phyloP scores from a whole-genome alignment of 345 rosid genomes.

The Arabidopsis suecica region DNA sequence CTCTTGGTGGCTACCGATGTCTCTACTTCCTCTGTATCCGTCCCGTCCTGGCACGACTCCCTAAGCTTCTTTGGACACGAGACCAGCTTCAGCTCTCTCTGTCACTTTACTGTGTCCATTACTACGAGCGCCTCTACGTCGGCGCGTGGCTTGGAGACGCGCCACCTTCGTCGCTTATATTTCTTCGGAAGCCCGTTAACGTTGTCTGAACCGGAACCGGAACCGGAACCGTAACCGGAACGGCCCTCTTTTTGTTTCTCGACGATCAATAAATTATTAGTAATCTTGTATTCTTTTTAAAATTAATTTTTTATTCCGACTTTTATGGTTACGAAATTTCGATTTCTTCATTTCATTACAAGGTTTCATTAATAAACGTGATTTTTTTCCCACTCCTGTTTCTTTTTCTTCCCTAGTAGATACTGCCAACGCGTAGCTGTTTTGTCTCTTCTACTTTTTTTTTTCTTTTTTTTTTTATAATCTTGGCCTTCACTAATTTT shows the following conservation, averaged over 20 bases:
- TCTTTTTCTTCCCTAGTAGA: constrained; percentile 16
- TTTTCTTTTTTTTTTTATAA: not conserved
- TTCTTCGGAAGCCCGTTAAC: constrained; percentile 86
- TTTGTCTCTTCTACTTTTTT: constrained; percentile 39
- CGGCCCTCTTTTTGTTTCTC: not conserved
- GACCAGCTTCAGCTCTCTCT: constrained; percentile 88
- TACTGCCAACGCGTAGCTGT: constrained; percentile 34
- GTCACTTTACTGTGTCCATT: constrained; percentile 82
- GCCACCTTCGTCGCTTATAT: constrained; percentile 81
- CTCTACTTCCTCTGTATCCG: constrained; percentile 85
- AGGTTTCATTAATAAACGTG: constrained; percentile 37
- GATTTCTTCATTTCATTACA: constrained; percentile 29
- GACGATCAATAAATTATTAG: constrained; percentile 18
- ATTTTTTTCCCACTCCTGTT: constrained; percentile 17
- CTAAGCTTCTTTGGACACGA: constrained; percentile 45
- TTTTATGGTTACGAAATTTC: constrained; percentile 32
- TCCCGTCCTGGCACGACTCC: constrained; percentile 61
- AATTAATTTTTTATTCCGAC: constrained; percentile 29
- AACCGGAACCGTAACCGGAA: not conserved
- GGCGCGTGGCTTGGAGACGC: constrained; percentile 49
- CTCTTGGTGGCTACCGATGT: constrained; percentile 88
- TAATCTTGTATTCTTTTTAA: constrained; percentile 37
- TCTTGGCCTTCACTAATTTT: constrained; percentile 16
- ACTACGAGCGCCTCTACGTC: constrained; percentile 67
- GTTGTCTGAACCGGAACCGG: constrained; percentile 44